These are phyloP conservation scores for Solanum hybrid DNA, from an alignment of 305 asterid species.

Conservation along the genomic window DNA sequence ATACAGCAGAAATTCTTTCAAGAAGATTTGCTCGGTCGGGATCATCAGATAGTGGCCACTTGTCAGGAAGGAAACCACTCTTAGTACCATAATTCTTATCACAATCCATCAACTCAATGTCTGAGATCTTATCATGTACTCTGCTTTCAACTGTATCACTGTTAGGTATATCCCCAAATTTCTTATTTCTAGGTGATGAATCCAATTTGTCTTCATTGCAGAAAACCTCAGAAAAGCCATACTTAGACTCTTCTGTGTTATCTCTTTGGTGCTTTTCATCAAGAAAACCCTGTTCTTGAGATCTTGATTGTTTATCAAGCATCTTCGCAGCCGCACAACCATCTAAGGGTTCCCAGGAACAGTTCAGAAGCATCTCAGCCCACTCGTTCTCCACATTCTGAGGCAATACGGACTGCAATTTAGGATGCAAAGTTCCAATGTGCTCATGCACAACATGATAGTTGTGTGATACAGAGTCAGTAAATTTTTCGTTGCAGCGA, in stretches of 20 bases:
- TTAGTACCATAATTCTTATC: constrained; percentile 52
- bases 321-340: constrained; percentile 46
- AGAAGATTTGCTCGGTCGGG: constrained; percentile 76
- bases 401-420: constrained; percentile 66
- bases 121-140: constrained; percentile 40
- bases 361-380: constrained; percentile 79
- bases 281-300: constrained; percentile 32
- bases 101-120: constrained; percentile 79
- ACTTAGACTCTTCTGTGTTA: constrained; percentile 24
- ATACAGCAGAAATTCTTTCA: constrained; percentile 52
- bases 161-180: constrained; percentile 32
- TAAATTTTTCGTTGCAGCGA: constrained; percentile 56
- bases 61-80: constrained; percentile 33
- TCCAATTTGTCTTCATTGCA: constrained; percentile 52
- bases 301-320: constrained; percentile 37
- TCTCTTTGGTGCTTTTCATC: constrained; percentile 35
- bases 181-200: constrained; percentile 44
- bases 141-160: constrained; percentile 27
- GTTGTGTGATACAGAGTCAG: constrained; percentile 39
- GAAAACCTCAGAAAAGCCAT: constrained; percentile 30
- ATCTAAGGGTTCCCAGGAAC: constrained; percentile 81
- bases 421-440: constrained; percentile 56
- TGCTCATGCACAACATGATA: constrained; percentile 68
- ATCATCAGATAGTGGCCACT: constrained; percentile 82
- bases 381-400: constrained; percentile 67